phyloP scores from a whole-genome alignment of 2,329 filamentous ascomycete species.

The Aspergillus pseudoterreus region DNA sequence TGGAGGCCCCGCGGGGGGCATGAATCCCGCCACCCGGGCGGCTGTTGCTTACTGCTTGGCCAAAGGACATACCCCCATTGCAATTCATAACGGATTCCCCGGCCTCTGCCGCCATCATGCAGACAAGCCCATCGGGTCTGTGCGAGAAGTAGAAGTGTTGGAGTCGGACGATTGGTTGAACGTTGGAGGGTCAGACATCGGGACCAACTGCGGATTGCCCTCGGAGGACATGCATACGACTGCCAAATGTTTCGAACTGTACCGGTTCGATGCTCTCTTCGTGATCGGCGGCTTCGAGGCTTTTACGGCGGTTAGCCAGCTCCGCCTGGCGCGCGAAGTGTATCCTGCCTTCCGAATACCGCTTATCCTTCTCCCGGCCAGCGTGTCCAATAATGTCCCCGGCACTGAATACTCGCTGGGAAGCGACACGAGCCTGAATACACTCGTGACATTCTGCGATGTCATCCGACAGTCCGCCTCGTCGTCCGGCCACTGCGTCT shows the following conservation, averaged over 20 bases:
- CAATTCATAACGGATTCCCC: conserved; percentile 94
- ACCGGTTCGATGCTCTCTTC: conserved; percentile 88
- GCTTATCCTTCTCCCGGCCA: conserved; percentile 87
- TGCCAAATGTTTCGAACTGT: conserved; percentile 76
- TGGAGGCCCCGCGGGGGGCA: conserved; percentile 89
- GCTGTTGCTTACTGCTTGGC: conserved; percentile 89
- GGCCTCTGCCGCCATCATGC: conserved; percentile 85
- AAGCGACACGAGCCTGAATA: conserved; percentile 94
- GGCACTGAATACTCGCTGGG: conserved; percentile 96
- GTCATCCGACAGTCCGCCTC: conserved; percentile 97
- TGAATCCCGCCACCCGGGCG: conserved; percentile 93
- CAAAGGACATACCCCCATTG: conserved; percentile 85
- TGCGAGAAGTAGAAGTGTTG: conserved; percentile 85
- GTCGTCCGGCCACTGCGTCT: conserved; percentile 86
- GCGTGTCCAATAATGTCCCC: conserved; percentile 97
- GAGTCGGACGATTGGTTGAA: conserved; percentile 94
- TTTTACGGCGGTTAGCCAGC: conserved; percentile 84
- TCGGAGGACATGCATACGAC: conserved; percentile 80
- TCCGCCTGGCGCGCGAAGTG: conserved; percentile 72
- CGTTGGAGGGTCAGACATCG: conserved; percentile 93
- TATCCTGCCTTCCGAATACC: conserved; percentile 89
- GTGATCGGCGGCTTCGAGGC: conserved; percentile 94
- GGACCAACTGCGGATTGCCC: conserved; percentile 91
- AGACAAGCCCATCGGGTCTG: conserved; percentile 74
- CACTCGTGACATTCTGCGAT: conserved; percentile 91